Percentiles rank a stretch among this genome's conserved stretches.
Conservation (phyloP, 2,329 filamentous ascomycete genomes). For the Elsinoe perseae region DNA sequence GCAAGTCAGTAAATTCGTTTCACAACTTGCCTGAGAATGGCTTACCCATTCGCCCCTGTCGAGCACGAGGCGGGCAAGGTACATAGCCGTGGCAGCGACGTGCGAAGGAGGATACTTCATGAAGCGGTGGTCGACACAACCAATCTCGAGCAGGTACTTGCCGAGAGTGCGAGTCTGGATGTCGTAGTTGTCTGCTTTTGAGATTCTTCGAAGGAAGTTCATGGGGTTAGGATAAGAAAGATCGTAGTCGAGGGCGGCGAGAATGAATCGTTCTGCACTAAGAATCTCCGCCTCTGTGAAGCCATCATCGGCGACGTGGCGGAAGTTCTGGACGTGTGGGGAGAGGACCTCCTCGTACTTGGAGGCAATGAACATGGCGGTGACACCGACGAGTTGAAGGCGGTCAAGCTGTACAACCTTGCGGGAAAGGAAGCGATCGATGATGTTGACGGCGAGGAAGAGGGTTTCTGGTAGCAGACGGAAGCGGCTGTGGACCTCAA, state of each 20-base stretch:
- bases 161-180: slow-evolving; percentile 94
- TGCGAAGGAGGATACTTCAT: slow-evolving; percentile 84
- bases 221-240: slow-evolving; percentile 98
- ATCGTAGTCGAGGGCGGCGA: slow-evolving; percentile 87
- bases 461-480: slow-evolving; percentile 91
- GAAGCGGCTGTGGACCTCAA: slow-evolving; percentile 96
- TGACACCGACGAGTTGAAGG: slow-evolving; percentile 91
- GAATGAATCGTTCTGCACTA: slow-evolving; percentile 90
- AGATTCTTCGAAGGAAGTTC: slow-evolving; percentile 98
- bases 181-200: slow-evolving; percentile 98
- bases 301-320: slow-evolving; percentile 91
- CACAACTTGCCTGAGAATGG: no score
- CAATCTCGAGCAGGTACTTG: slow-evolving; percentile 97
- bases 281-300: slow-evolving; percentile 94
- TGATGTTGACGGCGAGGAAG: slow-evolving; percentile 95
- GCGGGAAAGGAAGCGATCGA: slow-evolving; percentile 90
- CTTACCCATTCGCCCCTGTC: slow-evolving; percentile 86
- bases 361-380: slow-evolving; percentile 98
- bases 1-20: slow-evolving; percentile 23
- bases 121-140: slow-evolving; percentile 88
- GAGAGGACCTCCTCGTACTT: slow-evolving; percentile 99
- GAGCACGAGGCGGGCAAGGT: slow-evolving; percentile 80
- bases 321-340: slow-evolving; percentile 94
- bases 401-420: slow-evolving; percentile 96
- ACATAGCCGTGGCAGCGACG: slow-evolving; percentile 89